Base-by-base conservation (phyloP, 352 stramenopile genomes). In the Globisporangium radiosum region DNA sequence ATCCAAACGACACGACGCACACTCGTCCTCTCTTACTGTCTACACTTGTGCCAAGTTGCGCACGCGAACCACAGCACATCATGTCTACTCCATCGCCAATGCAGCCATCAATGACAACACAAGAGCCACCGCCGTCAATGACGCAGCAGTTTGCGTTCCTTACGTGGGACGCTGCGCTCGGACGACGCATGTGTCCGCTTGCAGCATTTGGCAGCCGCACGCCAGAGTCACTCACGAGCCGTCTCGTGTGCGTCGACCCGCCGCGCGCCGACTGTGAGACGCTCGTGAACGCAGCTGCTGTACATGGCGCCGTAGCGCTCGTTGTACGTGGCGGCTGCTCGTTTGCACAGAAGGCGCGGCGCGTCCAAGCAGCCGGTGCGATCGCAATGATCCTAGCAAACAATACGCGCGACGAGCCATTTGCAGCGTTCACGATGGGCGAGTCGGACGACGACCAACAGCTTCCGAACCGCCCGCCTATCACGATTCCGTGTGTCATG, bases 241-340 rank as follows among this genome's bases (percentile, higher is more conserved):
- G 71, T 0, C 69, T 92, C 53, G 70, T 78, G 33, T 88, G 78
- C 56, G 76, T 83, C 0, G 69, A 88, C 3, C 81, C 79, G 15
- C 75, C 79, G 17, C 77, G 73, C 6, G 82, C 82, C 5, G 81
- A 88, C 59, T 63, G 71, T n/a, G 64, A 69, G 7, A 48, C 69
- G 49, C 62, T 92, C 10, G 53, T 65, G 42, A 88, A 90, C 50
- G 71, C 71, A 15, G 49, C 49, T 1, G 77, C 81, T 4, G 56
- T 92, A 33, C 62, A 54, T 0, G 81, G 77, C 15, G 56, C 73
- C 17, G 76, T 91, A 25, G 81, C 76, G 40, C 58, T 89, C 17
- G 81, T 89, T 17, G 76, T 87, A 36, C 81, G 79, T 6, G 81
- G 79, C 15, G 79, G 81, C 25, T 91, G 79, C 67, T 87, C 77